Base-by-base conservation (phyloP, 176 grass and related monocot genomes). In the Triticum timopheevii region DNA sequence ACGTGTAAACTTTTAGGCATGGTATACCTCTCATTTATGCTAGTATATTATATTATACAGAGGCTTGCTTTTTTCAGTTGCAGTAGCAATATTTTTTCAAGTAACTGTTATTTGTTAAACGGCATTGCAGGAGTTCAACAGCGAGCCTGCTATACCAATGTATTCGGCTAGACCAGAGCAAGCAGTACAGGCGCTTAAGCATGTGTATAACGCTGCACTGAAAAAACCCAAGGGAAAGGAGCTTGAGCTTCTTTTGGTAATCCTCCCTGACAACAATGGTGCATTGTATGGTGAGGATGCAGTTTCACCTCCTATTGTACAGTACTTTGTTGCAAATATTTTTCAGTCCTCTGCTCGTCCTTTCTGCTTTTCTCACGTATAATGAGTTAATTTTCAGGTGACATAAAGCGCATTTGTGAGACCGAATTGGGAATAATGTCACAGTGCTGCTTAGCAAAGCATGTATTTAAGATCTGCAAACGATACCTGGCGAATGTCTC, bases 391-490 rank as follows among this genome's bases (percentile, higher is more conserved):
- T 58, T 73, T 61, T 19, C 65, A 94, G 93, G 93, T 70, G 87
- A 94, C 87, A 90, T 94, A 58, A 94, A 94, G 73, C 87, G 93
- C 76, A 94, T 94, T 76, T 94, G 93, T 58, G 93, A 94, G 80
- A 94, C 93, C 35, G 87, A 94, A 76, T 88, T 94, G 87, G 93
- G 93, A 44, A 82, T 94, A 67, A 90, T 94, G 72, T 85, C 93
- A 35, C 93, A 94, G 35, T 94, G 93, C 33, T 94, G 82, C 87
- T 52, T 94, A 36, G 92, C 93, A 44, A 94, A 92, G 71, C 93
- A 94, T 87, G 93, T 94, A 23, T 94, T 94, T 64, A 94, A 92
- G 87, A 90, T 94, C 49, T 92, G 90, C 85, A 94, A 92, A 44
- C 90, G 91, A 68, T 94, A 94, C 77, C 79, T 94, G 61, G 87